Percentiles rank a stretch among this genome's conserved stretches.
Evolutionary conservation across 306 rosid species (phyloP).

Genomic region (Corylus avellana): DNA sequence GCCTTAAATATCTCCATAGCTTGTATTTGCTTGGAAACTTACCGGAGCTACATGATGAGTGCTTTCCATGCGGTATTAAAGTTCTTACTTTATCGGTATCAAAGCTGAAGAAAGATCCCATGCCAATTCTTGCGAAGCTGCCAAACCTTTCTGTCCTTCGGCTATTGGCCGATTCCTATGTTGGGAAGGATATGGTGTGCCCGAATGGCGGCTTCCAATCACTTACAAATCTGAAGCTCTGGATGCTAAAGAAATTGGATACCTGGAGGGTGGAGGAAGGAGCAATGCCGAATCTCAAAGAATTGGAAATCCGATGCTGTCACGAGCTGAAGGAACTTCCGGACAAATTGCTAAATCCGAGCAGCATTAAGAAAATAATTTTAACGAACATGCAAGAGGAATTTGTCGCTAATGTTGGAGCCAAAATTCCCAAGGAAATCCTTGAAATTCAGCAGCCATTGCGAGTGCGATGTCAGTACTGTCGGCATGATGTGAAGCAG

Average conservation of each 20-base stretch:
- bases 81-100: background rate
- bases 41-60: background rate
- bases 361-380: background rate
- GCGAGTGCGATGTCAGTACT: too few species aligned
- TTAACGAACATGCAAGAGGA: background rate
- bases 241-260: background rate
- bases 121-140: background rate
- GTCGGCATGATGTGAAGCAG: too few species aligned
- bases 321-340: background rate
- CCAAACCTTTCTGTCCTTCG: background rate
- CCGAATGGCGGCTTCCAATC: background rate
- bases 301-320: slow-evolving; percentile 3
- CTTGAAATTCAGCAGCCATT: too few species aligned
- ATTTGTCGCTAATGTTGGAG: too few species aligned
- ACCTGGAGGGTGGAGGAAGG: background rate
- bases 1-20: background rate
- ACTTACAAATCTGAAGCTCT: background rate
- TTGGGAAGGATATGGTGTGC: background rate
- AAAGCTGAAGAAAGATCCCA: background rate
- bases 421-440: too few species aligned
- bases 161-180: background rate
- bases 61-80: background rate
- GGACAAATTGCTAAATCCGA: background rate
- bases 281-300: background rate
- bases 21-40: background rate